Evolutionary conservation across 441 rosid genomes (phyloP), one percentile per base, ranked within the genome.

Genomic region (Gossypium trilobum): DNA sequence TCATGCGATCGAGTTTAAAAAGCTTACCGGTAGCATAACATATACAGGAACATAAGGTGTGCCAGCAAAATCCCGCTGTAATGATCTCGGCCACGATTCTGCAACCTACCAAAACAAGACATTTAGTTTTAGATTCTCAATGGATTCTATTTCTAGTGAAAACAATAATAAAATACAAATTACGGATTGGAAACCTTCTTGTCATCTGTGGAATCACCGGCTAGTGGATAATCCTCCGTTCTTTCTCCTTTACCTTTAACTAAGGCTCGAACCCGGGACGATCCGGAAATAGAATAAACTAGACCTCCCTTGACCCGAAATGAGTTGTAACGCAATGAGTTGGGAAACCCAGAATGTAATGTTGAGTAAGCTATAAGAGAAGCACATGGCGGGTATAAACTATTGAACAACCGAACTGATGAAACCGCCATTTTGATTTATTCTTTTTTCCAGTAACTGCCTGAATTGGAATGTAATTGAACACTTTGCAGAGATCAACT

Each of bases 1-100:
- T 27, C 23, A 50, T 17, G 0, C 25, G 11, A 2, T 50, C 70
- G 23, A 51, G 22, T 51, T 27, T 10, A 1, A 54, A 68, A 16
- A 22, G 74, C 87, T 79, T 73, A 88, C 91, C 0, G 89, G 91
- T 51, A 89, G 70, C 93, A 89, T 89, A 77, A 89, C 91, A 46
- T 87, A 89, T 2, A 87, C 87, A 0, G 93, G 93, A 79, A 89
- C 87, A 78, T 66, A 78, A 1, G 88, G 72, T 0, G 91, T 87
- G 58, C 87, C 93, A 10, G 84, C 25, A 79, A 84, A 87, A 81
- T 87, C 87, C 76, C 89, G 91, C 84, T 89, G 88, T 2, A 33
- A 73, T 63, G 33, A 13, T 56, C 73, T 65, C 5, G 52, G 56
- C 25, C 54, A 23, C 11, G 29, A 13, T 20, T 55, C 77, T 50